phyloP scores from a whole-genome alignment of 768 basidiomycete species.

The Tephrocybe sp. region DNA sequence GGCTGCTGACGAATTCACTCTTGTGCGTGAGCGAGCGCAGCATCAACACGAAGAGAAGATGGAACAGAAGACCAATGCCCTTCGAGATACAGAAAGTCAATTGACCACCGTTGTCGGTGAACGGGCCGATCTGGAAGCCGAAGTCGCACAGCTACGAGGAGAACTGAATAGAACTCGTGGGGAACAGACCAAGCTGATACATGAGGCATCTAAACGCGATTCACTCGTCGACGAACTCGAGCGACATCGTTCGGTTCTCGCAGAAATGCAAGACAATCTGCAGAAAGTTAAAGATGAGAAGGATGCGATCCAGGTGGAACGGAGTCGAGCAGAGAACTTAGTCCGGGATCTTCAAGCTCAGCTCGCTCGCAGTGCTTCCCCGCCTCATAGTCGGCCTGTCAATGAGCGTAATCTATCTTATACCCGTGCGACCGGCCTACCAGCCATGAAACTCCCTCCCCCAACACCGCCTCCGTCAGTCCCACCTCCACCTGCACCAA shows the following conservation, averaged over 20 bases:
- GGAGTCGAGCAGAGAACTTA: constrained; percentile 61
- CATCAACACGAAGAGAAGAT: constrained; percentile 47
- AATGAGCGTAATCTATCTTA: constrained; percentile 56
- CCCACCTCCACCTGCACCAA: constrained; percentile 84
- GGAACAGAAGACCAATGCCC: constrained; percentile 46
- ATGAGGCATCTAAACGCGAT: constrained; percentile 75
- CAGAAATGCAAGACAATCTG: constrained; percentile 75
- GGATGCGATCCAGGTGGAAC: constrained; percentile 74
- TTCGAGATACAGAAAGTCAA: constrained; percentile 50
- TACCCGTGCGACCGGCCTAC: constrained; percentile 58
- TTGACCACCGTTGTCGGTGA: constrained; percentile 45
- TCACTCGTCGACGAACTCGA: constrained; percentile 76
- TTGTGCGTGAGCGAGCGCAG: constrained; percentile 41
- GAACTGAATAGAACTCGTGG: constrained; percentile 59
- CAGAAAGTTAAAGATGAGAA: constrained; percentile 83
- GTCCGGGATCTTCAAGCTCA: constrained; percentile 82
- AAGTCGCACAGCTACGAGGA: constrained; percentile 51
- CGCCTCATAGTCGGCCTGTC: constrained; percentile 50
- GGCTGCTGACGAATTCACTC: constrained; percentile 49
- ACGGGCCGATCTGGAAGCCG: constrained; percentile 41
- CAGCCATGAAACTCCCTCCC: constrained; percentile 78
- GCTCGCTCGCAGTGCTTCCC: constrained; percentile 56
- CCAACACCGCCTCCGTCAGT: constrained; percentile 86
- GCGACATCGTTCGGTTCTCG: constrained; percentile 70
- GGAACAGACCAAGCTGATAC: constrained; percentile 62